phyloP scores from a whole-genome alignment of 2,329 filamentous ascomycete genomes.

The Truncatella angustata region DNA sequence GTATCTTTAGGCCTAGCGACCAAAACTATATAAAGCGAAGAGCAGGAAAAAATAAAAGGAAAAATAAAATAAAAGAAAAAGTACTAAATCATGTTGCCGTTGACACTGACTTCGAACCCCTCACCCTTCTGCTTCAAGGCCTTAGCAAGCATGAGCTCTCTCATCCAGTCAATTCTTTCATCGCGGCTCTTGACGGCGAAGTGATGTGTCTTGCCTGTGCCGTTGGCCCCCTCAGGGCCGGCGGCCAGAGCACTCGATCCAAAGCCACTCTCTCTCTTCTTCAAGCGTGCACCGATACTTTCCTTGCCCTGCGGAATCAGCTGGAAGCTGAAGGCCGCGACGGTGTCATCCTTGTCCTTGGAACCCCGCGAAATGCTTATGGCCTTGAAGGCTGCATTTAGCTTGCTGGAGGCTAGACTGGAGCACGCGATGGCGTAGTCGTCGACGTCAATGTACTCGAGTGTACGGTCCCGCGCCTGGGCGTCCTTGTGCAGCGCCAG shows the following conservation, averaged over 20 bases:
- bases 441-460: slow-evolving; percentile 83
- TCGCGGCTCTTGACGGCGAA: slow-evolving; percentile 87
- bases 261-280: slow-evolving; percentile 51
- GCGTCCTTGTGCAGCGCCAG: slow-evolving; percentile 73
- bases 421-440: slow-evolving; percentile 88
- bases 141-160: slow-evolving; percentile 88
- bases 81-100: slow-evolving; percentile 69
- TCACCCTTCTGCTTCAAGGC: slow-evolving; percentile 80
- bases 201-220: slow-evolving; percentile 81
- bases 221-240: slow-evolving; percentile 48
- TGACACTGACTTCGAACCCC: slow-evolving; percentile 79
- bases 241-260: slow-evolving; percentile 23
- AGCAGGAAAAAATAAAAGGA: slow-evolving; percentile 19
- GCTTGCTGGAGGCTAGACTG: slow-evolving; percentile 71
- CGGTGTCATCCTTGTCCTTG: slow-evolving; percentile 47
- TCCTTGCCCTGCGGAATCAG: slow-evolving; percentile 69
- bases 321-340: slow-evolving; percentile 79
- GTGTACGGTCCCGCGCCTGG: slow-evolving; percentile 46
- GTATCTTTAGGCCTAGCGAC: too few species aligned
- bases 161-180: slow-evolving; percentile 96
- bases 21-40: slow-evolving; percentile 9
- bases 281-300: slow-evolving; percentile 44
- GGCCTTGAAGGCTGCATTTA: slow-evolving; percentile 83
- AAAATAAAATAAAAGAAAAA: slow-evolving; percentile 18
- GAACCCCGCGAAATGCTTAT: slow-evolving; percentile 60